Evolutionary conservation across 768 basidiomycete genomes (phyloP), one percentile per base, ranked within the genome.

Genomic region (Guyanaporus albipodus): DNA sequence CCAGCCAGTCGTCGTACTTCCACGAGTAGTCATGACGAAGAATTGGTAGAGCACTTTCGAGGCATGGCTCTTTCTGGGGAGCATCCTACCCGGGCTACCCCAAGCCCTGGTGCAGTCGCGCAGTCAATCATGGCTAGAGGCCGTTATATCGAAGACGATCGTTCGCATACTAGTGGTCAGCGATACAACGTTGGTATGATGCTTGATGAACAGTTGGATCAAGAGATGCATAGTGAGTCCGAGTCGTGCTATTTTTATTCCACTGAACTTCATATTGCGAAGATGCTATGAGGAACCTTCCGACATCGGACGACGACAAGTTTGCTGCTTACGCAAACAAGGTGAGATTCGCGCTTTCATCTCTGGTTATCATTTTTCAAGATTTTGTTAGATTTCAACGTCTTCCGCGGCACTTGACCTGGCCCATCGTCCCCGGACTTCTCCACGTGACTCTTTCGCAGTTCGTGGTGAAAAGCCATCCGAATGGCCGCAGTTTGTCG

Each of bases 341-440:
- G 77, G 89, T 87, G 55, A 42, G 73, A 46, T 47, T 53, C 33
- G 1, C 10, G 18, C 42, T 49, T n/a, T 34, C 11, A 45, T 43
- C n/a, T 14, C 47, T 15, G 32, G 40, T 40, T 29, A 26, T 15
- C 14, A 10, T 44, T 46, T 43, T 53, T 54, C 8, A 55, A 3
- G 0, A 8, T 27, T 41, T 32, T 36, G 15, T 27, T 51, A 91
- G 82, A 74, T 93, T 46, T 87, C 91, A 1, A 82, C 87, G 15
- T 87, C 91, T 15, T 95, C 94, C 17, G 93, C 90, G 27, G 94
- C 95, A 33, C 69, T 97, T 58, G 94, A 97, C 67, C 77, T 97
- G 29, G 93, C 95, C 14, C 90, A 92, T 40, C 77, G 90, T 27
- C 84, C 89, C 4, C 91, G 90, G 63, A 85, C 85, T 6, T 84